Evolutionary conservation across 129 eudicot genomes (phyloP).

Genomic region (Pittosporum tobira): DNA sequence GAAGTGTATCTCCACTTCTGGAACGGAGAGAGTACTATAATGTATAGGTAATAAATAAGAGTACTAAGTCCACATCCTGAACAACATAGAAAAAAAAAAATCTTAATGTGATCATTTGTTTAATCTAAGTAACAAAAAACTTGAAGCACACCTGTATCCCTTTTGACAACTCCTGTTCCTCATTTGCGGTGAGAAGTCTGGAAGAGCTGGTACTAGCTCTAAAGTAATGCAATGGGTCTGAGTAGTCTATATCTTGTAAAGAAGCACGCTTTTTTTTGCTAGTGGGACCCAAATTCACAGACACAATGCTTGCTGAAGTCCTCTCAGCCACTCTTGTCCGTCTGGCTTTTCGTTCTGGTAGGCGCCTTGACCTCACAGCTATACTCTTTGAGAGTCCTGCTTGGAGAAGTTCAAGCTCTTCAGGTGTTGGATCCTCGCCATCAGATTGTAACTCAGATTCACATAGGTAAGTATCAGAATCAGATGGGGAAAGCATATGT

Average conservation of each 20-base stretch:
- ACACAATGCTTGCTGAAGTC: slow-evolving; percentile 56
- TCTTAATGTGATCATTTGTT: not conserved
- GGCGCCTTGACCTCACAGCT: slow-evolving; percentile 83
- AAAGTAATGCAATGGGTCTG: slow-evolving; percentile 70
- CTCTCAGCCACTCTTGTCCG: slow-evolving; percentile 62
- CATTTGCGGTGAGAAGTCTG: slow-evolving; percentile 73
- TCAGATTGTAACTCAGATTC: slow-evolving; percentile 26
- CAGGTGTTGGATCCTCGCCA: slow-evolving; percentile 47
- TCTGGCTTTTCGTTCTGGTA: slow-evolving; percentile 61
- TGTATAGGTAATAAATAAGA: no score
- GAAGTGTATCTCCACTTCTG: no score
- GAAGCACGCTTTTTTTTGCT: slow-evolving; percentile 42
- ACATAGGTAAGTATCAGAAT: slow-evolving; percentile 20
- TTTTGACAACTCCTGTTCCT: slow-evolving; percentile 66
- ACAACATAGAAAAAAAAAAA: not conserved
- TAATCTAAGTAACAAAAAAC: not conserved
- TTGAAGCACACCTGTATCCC: slow-evolving; percentile 71
- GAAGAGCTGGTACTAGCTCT: slow-evolving; percentile 54
- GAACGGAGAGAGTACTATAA: no score
- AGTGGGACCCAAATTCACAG: slow-evolving; percentile 46
- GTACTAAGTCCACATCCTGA: not conserved
- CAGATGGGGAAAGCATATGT: slow-evolving; percentile 15
- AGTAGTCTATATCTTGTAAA: slow-evolving; percentile 50
- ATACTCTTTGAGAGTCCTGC: slow-evolving; percentile 41
- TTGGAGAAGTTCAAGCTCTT: slow-evolving; percentile 62